Evolutionary conservation across 768 basidiomycete species (phyloP).

Genomic region (Suillus decipiens): DNA sequence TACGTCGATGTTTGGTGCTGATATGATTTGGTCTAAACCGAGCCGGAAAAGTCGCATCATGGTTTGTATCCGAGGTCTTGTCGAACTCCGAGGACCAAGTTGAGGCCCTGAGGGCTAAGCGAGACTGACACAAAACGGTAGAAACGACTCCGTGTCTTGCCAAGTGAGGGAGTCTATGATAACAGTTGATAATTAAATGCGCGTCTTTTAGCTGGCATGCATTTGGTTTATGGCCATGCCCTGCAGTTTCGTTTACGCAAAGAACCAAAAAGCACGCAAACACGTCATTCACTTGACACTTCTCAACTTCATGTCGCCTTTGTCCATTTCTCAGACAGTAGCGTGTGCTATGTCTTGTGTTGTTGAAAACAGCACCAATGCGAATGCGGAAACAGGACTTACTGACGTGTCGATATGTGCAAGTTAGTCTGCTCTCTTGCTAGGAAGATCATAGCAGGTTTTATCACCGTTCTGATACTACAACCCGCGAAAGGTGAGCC

Average conservation of each 20-base stretch:
- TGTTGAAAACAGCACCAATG: not conserved
- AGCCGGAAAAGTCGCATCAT: not conserved
- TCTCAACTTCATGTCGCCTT: not conserved
- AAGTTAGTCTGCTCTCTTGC: not conserved
- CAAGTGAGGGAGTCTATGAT: not conserved
- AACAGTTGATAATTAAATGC: not conserved
- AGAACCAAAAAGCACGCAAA: not conserved
- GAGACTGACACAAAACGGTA: not conserved
- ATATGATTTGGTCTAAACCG: not conserved
- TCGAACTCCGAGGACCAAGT: not conserved
- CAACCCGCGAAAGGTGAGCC: not conserved
- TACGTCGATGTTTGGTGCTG: not conserved
- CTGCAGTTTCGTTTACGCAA: not conserved
- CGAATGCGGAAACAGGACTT: not conserved
- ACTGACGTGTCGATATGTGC: not conserved
- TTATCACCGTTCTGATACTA: not conserved
- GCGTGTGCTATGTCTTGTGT: not conserved
- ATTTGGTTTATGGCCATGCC: not conserved
- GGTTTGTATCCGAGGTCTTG: not conserved
- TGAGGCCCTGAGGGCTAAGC: not conserved
- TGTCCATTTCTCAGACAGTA: not conserved
- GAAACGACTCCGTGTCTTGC: not conserved
- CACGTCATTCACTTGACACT: not conserved
- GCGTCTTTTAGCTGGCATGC: not conserved
- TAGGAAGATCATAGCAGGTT: not conserved